Percentiles rank a stretch among this genome's conserved stretches.
Evolutionary conservation across 2,329 filamentous ascomycete genomes (phyloP).

Genomic region (Aureobasidium pullulans): DNA sequence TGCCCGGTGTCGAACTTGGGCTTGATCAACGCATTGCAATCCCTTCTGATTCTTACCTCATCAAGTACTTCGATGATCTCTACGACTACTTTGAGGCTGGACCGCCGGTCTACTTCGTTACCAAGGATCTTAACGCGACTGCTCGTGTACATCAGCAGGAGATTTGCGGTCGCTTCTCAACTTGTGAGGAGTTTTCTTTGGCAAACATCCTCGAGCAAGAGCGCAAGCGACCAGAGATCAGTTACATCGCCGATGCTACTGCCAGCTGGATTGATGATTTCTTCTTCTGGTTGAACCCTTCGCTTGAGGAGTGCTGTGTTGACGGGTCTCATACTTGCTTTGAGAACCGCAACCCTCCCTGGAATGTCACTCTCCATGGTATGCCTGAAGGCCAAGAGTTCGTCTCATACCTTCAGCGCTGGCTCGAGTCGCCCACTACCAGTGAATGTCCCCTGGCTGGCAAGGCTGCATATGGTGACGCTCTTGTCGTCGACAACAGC

Average conservation of each 20-base stretch:
- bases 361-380: constrained; percentile 82
- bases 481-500: constrained; percentile 68
- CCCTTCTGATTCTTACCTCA: constrained; percentile 87
- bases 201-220: constrained; percentile 91
- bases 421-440: constrained; percentile 71
- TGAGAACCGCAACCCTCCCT: constrained; percentile 64
- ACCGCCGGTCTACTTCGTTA: constrained; percentile 94
- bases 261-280: constrained; percentile 98
- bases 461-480: constrained; percentile 76
- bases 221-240: constrained; percentile 78
- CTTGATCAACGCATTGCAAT: constrained; percentile 93
- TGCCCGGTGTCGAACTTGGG: constrained; percentile 78
- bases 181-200: constrained; percentile 75
- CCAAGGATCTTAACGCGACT: constrained; percentile 71
- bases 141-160: constrained; percentile 69
- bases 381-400: constrained; percentile 96
- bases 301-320: constrained; percentile 65
- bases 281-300: constrained; percentile 91
- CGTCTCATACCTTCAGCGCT: constrained; percentile 73
- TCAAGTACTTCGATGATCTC: constrained; percentile 92
- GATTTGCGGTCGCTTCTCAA: constrained; percentile 83
- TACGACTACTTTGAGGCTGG: constrained; percentile 88
- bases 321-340: constrained; percentile 65
- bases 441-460: constrained; percentile 83
- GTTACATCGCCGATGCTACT: constrained; percentile 78